phyloP scores from a whole-genome alignment of 768 basidiomycete species.

The Amanita rubescens region DNA sequence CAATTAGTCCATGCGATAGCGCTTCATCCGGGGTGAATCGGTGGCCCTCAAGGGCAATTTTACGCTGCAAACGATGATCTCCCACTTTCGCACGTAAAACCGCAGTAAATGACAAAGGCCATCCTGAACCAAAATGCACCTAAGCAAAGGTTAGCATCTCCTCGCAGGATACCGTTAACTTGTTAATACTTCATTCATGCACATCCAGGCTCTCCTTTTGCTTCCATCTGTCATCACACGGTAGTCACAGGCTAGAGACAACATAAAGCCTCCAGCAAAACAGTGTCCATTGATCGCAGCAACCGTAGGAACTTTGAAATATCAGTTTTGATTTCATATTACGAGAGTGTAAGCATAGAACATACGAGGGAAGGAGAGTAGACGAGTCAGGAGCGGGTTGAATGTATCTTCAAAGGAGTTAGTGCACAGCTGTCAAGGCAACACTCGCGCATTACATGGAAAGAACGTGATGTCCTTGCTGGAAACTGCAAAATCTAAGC shows the following conservation, averaged over 20 bases:
- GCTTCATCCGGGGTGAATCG: slow-evolving; percentile 73
- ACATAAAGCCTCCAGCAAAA: slow-evolving; percentile 77
- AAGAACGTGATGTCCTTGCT: slow-evolving; percentile 55
- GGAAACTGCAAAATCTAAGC: slow-evolving; percentile 54
- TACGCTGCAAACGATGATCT: slow-evolving; percentile 50
- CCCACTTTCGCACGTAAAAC: slow-evolving; percentile 61
- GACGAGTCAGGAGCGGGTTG: slow-evolving; percentile 61
- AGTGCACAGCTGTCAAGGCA: slow-evolving; percentile 1
- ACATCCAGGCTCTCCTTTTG: slow-evolving; percentile 73
- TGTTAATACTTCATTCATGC: slow-evolving; percentile 79
- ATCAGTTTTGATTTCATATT: background rate
- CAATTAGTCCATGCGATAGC: slow-evolving; percentile 56
- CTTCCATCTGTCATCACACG: slow-evolving; percentile 82
- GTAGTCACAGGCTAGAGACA: slow-evolving; percentile 81
- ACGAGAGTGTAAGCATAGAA: background rate
- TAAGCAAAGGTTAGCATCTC: slow-evolving; percentile 17
- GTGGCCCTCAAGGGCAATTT: slow-evolving; percentile 74
- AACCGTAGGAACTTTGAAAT: slow-evolving; percentile 59
- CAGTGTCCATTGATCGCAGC: slow-evolving; percentile 81
- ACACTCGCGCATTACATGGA: slow-evolving; percentile 37
- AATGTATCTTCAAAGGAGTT: slow-evolving; percentile 45
- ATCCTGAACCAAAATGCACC: slow-evolving; percentile 78
- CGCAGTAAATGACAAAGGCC: slow-evolving; percentile 65
- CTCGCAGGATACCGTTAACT: background rate
- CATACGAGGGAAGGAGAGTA: slow-evolving; percentile 75